phyloP scores from a whole-genome alignment of 1,284 basidiomycete species.

The Megacollybia platyphylla region DNA sequence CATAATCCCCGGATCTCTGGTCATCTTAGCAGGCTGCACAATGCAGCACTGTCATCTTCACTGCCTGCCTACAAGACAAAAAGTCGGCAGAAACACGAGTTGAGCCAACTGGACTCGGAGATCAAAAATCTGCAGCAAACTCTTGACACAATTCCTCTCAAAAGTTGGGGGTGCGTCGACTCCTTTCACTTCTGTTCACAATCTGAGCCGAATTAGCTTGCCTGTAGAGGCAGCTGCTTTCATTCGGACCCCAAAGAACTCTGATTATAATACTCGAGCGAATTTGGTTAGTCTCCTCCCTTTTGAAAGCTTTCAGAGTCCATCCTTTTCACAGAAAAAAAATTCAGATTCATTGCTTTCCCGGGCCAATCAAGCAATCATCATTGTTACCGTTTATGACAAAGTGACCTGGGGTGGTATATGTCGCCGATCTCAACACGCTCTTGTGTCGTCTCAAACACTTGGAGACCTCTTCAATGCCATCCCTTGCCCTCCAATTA shows the following conservation, averaged over 20 bases:
- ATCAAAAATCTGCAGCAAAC: constrained; percentile 31
- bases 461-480: constrained; percentile 48
- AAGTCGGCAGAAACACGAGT: constrained; percentile 17
- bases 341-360: constrained; percentile 10
- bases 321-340: constrained; percentile 17
- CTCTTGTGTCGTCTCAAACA: constrained; percentile 55
- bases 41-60: constrained; percentile 30
- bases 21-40: constrained; percentile 40
- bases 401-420: constrained; percentile 48
- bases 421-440: constrained; percentile 55
- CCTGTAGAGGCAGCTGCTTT: constrained; percentile 41
- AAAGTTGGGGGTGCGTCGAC: constrained; percentile 44
- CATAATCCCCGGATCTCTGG: constrained; percentile 44
- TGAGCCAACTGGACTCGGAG: constrained; percentile 32
- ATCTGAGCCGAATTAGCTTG: constrained; percentile 23
- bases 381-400: constrained; percentile 48
- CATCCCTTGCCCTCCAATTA: constrained; percentile 43
- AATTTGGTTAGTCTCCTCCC: constrained; percentile 22
- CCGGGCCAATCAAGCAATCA: constrained; percentile 25
- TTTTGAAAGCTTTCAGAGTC: background rate
- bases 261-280: constrained; percentile 50
- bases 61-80: constrained; percentile 26
- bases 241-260: constrained; percentile 46
- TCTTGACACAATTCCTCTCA: constrained; percentile 35
- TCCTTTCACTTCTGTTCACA: background rate